Percentiles rank a stretch among this genome's conserved stretches.
phyloP scores from a whole-genome alignment of 106 monocot genomes.

The Allium fistulosum region DNA sequence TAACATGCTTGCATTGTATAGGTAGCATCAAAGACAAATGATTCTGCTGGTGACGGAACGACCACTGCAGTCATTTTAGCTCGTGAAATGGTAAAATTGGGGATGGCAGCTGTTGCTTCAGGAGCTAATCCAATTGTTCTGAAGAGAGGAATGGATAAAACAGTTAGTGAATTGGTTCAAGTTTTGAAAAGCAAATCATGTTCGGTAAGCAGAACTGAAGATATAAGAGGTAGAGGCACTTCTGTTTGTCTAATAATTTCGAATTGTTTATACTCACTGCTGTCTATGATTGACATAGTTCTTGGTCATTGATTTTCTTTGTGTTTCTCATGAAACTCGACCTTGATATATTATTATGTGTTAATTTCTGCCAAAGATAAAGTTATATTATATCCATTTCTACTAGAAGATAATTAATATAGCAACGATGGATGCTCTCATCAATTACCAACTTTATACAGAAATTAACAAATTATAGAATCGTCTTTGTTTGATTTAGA shows the following conservation, averaged over 20 bases:
- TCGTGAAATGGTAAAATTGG: constrained; percentile 84
- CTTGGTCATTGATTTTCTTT: too few species aligned
- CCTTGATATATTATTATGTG: too few species aligned
- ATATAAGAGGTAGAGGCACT: constrained; percentile 59
- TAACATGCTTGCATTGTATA: constrained; percentile 13
- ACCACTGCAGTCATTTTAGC: constrained; percentile 87
- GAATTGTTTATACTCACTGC: too few species aligned
- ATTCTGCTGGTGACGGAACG: constrained; percentile 86
- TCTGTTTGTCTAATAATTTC: too few species aligned
- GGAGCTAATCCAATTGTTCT: constrained; percentile 86
- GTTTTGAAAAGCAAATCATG: constrained; percentile 44
- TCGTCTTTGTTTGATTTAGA: neutral
- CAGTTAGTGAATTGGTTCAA: constrained; percentile 55
- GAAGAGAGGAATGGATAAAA: constrained; percentile 89
- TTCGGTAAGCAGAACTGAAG: constrained; percentile 45
- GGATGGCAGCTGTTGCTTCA: constrained; percentile 61
- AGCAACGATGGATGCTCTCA: too few species aligned
- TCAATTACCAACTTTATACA: neutral
- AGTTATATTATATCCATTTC: too few species aligned
- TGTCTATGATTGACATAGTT: too few species aligned
- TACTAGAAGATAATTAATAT: too few species aligned
- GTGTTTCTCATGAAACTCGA: too few species aligned
- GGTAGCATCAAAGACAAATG: constrained; percentile 94
- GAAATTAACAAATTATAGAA: neutral
- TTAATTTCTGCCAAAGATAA: too few species aligned